Conservation (phyloP, 805 yeast species). For the Citeromyces matritensis region DNA sequence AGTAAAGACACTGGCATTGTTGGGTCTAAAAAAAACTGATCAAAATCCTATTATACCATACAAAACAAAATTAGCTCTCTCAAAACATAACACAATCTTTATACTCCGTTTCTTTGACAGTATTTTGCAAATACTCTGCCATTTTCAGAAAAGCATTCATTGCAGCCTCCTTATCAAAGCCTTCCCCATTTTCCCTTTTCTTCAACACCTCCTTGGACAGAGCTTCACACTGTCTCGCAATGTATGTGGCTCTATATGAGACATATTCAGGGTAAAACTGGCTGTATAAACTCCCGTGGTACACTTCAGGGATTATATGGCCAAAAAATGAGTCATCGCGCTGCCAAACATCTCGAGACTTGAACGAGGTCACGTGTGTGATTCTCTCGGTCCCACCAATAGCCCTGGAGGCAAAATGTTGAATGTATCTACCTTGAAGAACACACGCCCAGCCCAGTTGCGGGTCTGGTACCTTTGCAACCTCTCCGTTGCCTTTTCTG, state of each 20-base stretch:
- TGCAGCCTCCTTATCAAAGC: slow-evolving; percentile 15
- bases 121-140: slow-evolving; percentile 10
- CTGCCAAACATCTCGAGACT: slow-evolving; percentile 19
- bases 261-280: slow-evolving; percentile 24
- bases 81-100: slow-evolving; percentile 6
- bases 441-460: slow-evolving; percentile 30
- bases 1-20: no score
- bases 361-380: slow-evolving; percentile 23
- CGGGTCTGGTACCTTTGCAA: slow-evolving; percentile 21
- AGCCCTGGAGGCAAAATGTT: slow-evolving; percentile 31
- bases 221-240: slow-evolving; percentile 9
- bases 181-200: slow-evolving; percentile 7
- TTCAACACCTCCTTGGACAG: slow-evolving; percentile 8
- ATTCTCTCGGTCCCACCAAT: slow-evolving; percentile 21
- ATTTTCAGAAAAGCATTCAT: slow-evolving; percentile 15
- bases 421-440: slow-evolving; percentile 28
- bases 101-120: slow-evolving; percentile 17
- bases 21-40: no score
- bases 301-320: slow-evolving; percentile 21
- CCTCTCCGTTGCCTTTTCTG: slow-evolving; percentile 24
- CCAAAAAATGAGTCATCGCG: slow-evolving; percentile 21
- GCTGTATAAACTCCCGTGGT: slow-evolving; percentile 18
- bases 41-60: no score
- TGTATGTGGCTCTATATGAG: slow-evolving; percentile 18
- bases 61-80: no score